These are phyloP conservation scores for Solanum arcanum DNA, from an alignment of 257 asterid species.

Conservation along the genomic window DNA sequence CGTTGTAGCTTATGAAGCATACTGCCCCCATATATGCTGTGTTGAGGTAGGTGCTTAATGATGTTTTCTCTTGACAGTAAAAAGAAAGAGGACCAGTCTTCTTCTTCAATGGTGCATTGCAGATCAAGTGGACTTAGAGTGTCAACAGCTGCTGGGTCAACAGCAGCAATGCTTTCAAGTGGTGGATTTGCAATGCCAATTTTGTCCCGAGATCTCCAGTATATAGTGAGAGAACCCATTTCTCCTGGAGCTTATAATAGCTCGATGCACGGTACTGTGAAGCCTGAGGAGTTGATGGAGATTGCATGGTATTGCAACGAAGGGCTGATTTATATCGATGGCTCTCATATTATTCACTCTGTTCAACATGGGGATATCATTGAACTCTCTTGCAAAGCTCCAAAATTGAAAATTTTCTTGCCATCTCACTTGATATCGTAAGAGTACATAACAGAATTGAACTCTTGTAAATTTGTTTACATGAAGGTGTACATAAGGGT, in stretches of 20 bases:
- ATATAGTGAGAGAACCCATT: constrained; percentile 87
- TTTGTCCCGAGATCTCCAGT: constrained; percentile 77
- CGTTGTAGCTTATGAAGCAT: background rate
- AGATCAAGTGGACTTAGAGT: constrained; percentile 93
- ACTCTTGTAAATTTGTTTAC: background rate
- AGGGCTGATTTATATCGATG: constrained; percentile 64
- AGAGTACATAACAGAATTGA: background rate
- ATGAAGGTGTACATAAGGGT: background rate
- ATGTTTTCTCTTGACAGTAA: constrained; percentile 25
- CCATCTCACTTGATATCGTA: constrained; percentile 29
- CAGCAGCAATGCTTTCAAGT: constrained; percentile 88
- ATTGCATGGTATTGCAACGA: constrained; percentile 62
- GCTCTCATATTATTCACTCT: constrained; percentile 55
- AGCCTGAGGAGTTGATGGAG: constrained; percentile 44
- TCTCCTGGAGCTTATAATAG: constrained; percentile 23
- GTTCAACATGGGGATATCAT: constrained; percentile 67
- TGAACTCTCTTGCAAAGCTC: constrained; percentile 62
- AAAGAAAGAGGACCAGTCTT: constrained; percentile 13
- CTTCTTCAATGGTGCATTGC: constrained; percentile 45
- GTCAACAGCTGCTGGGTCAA: constrained; percentile 91
- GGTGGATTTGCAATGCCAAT: constrained; percentile 75
- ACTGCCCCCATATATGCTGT: background rate
- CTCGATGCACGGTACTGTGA: constrained; percentile 42
- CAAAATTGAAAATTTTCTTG: constrained; percentile 53
- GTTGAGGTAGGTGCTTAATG: background rate